Evolutionary conservation across 2,329 filamentous ascomycete species (phyloP), one percentile per base, ranked within the genome.

Genomic region (Samsoniella hepiali): DNA sequence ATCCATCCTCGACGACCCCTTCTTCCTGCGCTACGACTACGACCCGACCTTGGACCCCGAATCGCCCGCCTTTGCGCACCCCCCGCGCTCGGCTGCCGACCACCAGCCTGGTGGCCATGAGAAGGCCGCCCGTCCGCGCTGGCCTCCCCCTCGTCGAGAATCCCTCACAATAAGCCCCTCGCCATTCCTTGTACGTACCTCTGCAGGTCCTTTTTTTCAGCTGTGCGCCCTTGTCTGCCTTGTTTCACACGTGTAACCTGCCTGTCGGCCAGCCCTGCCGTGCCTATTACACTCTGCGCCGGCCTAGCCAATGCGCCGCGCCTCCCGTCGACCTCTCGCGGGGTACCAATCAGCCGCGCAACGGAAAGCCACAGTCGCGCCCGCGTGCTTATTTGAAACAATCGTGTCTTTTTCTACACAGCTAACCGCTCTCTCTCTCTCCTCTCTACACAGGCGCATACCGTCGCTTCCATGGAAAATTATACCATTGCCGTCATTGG

Each of bases 401-500:
- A 34, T 50, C n/a, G 44, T 36, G 9, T 15, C 32, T 31, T 40
- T 8, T 61, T 29, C 22, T 10, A n/a, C 27, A 45, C 5, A 38
- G 44, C 63, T 64, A 57, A 64, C 57, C 22, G 22, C 0, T 31
- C 7, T 10, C 15, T 27, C 42, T 11, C 29, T 17, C 29, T 27
- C n/a, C 32, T 5, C 32, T 56, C 44, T 34, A 29, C 60, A 47
- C 69, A 73, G 75, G 68, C 72, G 54, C 71, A 69, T 59, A 66
- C 69, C 61, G 66, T 70, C 63, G 67, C 71, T 71, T 72, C 69
- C 65, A 87, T 87, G 84, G 84, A 86, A 66, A 78, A 80, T 68
- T 82, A 87, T 71, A 88, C 86, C 71, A 86, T 90, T 68, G 86
- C 85, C 69, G 80, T 90, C 65, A 86, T 90, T 72, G 88, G 88